Base-by-base conservation (phyloP, 805 yeast genomes). In the Ogataea paradorogensis region DNA sequence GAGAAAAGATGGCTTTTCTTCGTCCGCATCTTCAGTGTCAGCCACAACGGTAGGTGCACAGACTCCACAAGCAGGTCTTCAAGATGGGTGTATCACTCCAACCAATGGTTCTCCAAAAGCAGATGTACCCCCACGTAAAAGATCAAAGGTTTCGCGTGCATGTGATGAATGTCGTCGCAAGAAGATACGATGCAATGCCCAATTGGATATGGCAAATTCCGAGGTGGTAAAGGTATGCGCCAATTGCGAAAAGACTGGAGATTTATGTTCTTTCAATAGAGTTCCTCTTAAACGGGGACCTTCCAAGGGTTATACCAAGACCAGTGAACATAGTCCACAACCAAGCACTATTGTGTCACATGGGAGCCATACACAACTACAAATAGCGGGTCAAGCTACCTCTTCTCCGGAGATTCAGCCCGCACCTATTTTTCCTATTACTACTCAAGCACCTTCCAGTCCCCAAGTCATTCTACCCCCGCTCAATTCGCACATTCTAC, bases 221-320 rank as follows among this genome's bases (percentile, higher is more conserved):
- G 63, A 65, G 8, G 71, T 79, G n/a, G 63, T 71, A 26, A 71
- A 70, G 43, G 58, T 69, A 1, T 84, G 95, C 58, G 63, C 80
- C 10, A 80, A 76, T 47, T 84, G 95, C 59, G 55, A 63, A 11
- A 79, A 77, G 54, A 77, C 70, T 51, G 71, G 70, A 33, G 88
- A 82, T 33, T 56, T 53, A 2, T 84, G 95, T 58, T 69, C 82
- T 2, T 84, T 83, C 56, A 80, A 81, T 15, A 66, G 91, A 35
- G 71, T 80, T 2, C 95, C 90, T 0, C 58, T 84, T 56, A 84
- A 84, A 51, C 64, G 95, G 50, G 95, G 95, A 0, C 95, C 95
- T 0, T 71, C 83, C 1, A 84, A 83, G 53, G 91, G 91, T 1
- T 81, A 76, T 33, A 50, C 52, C 2, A 59, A 54, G 33, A 30